A percentile compares a stretch with the other conserved stretches of the same genome.
phyloP scores from a whole-genome alignment of 306 rosid species.

The Trifolium subterraneum region DNA sequence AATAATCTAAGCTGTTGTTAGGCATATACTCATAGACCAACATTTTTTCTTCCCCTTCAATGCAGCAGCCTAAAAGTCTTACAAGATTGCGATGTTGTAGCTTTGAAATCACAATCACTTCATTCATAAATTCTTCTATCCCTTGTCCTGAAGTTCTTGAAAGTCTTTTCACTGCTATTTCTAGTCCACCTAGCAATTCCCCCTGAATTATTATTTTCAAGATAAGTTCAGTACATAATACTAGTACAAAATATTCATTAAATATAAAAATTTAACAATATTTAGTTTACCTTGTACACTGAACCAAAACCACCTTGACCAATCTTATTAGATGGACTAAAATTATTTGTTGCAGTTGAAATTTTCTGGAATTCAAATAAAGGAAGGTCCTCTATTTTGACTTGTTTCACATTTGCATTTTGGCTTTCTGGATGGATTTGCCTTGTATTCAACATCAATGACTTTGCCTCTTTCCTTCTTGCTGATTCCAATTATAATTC shows the following conservation, averaged over 20 bases:
- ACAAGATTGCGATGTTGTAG: constrained; percentile 52
- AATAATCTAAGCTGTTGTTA: constrained; percentile 43
- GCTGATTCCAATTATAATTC: neutral
- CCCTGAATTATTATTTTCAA: constrained; percentile 23
- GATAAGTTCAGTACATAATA: neutral
- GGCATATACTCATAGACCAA: constrained; percentile 51
- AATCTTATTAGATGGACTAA: constrained; percentile 36
- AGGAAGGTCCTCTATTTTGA: constrained; percentile 42
- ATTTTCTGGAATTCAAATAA: constrained; percentile 33
- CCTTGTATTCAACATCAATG: neutral
- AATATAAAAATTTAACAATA: neutral
- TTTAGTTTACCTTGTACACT: constrained; percentile 41
- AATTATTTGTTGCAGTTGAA: constrained; percentile 44
- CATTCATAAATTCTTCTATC: constrained; percentile 42
- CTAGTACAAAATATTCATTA: neutral
- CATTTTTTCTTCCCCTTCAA: constrained; percentile 45
- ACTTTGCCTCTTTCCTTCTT: neutral
- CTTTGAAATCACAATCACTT: constrained; percentile 42
- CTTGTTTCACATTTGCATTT: constrained; percentile 8
- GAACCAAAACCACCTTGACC: constrained; percentile 51
- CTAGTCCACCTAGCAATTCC: constrained; percentile 25
- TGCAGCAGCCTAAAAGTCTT: constrained; percentile 43
- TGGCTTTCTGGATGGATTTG: neutral
- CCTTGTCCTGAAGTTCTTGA: constrained; percentile 41
- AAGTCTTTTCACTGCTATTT: constrained; percentile 47